Percentiles rank a stretch among this genome's conserved stretches.
phyloP scores from a whole-genome alignment of 176 grass and related monocot species.

The Musa beccarii region DNA sequence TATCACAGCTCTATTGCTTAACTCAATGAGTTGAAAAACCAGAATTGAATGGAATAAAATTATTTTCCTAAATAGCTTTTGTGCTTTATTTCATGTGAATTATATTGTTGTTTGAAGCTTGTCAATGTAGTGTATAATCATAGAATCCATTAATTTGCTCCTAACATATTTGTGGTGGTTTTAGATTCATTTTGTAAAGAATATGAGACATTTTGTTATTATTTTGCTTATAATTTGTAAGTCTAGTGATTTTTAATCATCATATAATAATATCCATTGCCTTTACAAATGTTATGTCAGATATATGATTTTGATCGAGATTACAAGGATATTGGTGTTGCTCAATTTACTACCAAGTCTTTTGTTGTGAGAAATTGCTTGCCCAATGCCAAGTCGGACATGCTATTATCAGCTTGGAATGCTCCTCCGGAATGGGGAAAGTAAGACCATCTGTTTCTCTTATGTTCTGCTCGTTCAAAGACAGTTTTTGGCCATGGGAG shows the following conservation, averaged over 20 bases:
- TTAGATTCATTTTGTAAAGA: no score
- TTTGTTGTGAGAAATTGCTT: conserved; percentile 96
- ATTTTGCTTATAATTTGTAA: background rate
- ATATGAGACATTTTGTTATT: background rate
- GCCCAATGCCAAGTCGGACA: conserved; percentile 77
- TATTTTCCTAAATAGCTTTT: no score
- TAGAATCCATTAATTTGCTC: no score
- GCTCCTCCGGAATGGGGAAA: conserved; percentile 77
- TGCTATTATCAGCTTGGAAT: conserved; percentile 96
- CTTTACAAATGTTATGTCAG: conserved; percentile 34
- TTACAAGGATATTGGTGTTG: conserved; percentile 94
- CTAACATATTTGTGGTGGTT: no score
- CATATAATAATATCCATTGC: background rate
- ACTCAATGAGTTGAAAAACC: no score
- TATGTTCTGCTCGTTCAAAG: conserved; percentile 6
- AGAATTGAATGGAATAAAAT: no score
- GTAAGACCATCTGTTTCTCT: conserved; percentile 34
- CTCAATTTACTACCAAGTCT: conserved; percentile 81
- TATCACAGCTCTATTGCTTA: no score
- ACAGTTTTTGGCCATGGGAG: background rate
- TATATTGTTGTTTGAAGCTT: no score
- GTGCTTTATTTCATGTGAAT: no score
- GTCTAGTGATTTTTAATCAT: background rate
- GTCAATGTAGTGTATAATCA: no score
- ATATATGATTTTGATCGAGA: conserved; percentile 90